phyloP scores from a whole-genome alignment of 106 monocot genomes.

The Narthecium ossifragum region DNA sequence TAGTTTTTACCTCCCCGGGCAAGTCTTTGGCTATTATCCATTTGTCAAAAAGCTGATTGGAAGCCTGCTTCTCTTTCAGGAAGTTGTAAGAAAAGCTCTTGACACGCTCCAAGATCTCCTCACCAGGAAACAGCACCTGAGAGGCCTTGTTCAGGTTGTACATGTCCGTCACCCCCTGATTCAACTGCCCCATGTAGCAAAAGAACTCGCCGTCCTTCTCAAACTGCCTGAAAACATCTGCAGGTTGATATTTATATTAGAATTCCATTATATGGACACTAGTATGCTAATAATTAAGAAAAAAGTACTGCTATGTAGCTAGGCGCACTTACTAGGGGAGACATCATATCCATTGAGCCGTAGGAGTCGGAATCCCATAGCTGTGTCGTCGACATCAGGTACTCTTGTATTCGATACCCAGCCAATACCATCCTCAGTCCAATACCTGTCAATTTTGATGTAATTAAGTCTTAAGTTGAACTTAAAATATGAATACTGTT shows the following conservation, averaged over 20 bases:
- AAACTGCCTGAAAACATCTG: conserved; percentile 73
- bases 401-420: conserved; percentile 80
- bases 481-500: too few relatives aligned
- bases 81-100: conserved; percentile 52
- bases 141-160: conserved; percentile 89
- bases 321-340: conserved; percentile 42
- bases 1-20: conserved; percentile 71
- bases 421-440: conserved; percentile 72
- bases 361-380: conserved; percentile 90
- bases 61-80: conserved; percentile 52
- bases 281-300: too few relatives aligned
- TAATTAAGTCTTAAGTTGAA: not conserved
- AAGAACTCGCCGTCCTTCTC: conserved; percentile 80
- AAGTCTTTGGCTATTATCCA: conserved; percentile 96
- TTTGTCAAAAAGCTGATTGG: conserved; percentile 53
- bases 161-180: conserved; percentile 81
- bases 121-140: conserved; percentile 50
- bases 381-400: conserved; percentile 78
- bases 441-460: conserved; percentile 24
- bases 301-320: not conserved
- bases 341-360: conserved; percentile 88
- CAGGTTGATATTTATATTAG: not conserved
- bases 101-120: conserved; percentile 56
- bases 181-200: conserved; percentile 84
- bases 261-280: not conserved